A percentile compares a stretch with the other conserved stretches of the same genome.
Conservation (phyloP, 352 stramenopile genomes). For the Phytophthora foliorum region DNA sequence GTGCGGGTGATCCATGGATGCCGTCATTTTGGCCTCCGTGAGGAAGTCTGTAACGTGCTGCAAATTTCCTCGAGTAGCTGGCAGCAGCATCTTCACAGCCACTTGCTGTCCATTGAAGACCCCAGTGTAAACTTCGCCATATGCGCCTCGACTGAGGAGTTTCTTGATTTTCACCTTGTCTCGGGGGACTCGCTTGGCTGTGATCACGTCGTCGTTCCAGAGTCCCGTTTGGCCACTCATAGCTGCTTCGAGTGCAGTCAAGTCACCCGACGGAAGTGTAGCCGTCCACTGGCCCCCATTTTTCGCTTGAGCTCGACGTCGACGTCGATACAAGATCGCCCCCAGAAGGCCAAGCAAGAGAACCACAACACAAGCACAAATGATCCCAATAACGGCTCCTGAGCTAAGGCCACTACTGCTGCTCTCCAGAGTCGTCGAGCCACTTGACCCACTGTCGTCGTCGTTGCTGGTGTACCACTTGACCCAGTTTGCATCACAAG, state of each 20-base stretch:
- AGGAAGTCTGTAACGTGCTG: slow-evolving; percentile 57
- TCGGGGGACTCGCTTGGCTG: slow-evolving; percentile 35
- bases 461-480: slow-evolving; percentile 18
- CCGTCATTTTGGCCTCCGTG: slow-evolving; percentile 60
- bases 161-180: slow-evolving; percentile 33
- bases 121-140: slow-evolving; percentile 53
- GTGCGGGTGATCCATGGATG: slow-evolving; percentile 55
- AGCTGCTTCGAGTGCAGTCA: background rate
- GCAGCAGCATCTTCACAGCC: slow-evolving; percentile 53
- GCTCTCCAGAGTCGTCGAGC: background rate
- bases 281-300: background rate
- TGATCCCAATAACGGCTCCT: slow-evolving; percentile 14
- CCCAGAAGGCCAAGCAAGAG: background rate
- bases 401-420: slow-evolving; percentile 1
- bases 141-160: slow-evolving; percentile 46
- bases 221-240: slow-evolving; percentile 22
- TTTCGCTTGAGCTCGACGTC: background rate
- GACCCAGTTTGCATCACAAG: slow-evolving; percentile 5
- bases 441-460: background rate
- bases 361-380: slow-evolving; percentile 1
- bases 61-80: slow-evolving; percentile 28
- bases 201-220: slow-evolving; percentile 46
- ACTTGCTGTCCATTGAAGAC: slow-evolving; percentile 42
- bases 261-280: slow-evolving; percentile 12
- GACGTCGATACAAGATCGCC: slow-evolving; percentile 8